Evolutionary conservation across 805 yeast genomes (phyloP), one percentile per base, ranked within the genome.

Genomic region (Yueomyces sp.): DNA sequence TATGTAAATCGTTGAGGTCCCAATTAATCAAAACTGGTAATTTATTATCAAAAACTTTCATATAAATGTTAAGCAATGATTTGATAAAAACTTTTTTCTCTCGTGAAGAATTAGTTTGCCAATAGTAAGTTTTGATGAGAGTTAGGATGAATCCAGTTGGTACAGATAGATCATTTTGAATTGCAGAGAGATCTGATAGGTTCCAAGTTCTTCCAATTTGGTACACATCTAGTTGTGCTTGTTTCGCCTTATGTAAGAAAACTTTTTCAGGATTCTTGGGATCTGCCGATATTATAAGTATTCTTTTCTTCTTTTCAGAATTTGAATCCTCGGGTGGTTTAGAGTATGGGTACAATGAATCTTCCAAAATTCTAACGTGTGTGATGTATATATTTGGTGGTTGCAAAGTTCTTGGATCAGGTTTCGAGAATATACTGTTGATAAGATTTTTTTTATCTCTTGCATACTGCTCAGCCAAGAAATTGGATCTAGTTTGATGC

Each of bases 141-240:
- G 67, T 66, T 43, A 83, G 66, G 0, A 71, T 47, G 45, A 84
- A 68, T 2, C 88, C 86, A 41, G 74, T 72, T 2, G 68, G 72
- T 9, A 71, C 72, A 29, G 64, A 71, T 32, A 47, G 43, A 47
- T 79, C 85, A 44, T 74, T 68, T 32, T 78, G 77, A 2, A 88
- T 60, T 38, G 62, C 60, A 3, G 68, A 59, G 49, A 90, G 65
- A 52, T 85, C 94, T 47, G 75, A 83, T 53, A 90, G 65, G 48
- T 77, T 79, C 97, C 97, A 88, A 3, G 94, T 82, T 54, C 96
- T 74, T 32, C 97, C 97, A 42, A 88, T 85, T 62, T 88, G 96
- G 53, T 83, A 77, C 51, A 84, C 83, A 7, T 74, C 67, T 52
- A 82, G 81, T 30, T 30, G 9, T 6, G 9, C 9, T 57, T 77